Evolutionary conservation across 1,284 basidiomycete species (phyloP), one percentile per base, ranked within the genome.

Genomic region (Exsudoporus floridanus): DNA sequence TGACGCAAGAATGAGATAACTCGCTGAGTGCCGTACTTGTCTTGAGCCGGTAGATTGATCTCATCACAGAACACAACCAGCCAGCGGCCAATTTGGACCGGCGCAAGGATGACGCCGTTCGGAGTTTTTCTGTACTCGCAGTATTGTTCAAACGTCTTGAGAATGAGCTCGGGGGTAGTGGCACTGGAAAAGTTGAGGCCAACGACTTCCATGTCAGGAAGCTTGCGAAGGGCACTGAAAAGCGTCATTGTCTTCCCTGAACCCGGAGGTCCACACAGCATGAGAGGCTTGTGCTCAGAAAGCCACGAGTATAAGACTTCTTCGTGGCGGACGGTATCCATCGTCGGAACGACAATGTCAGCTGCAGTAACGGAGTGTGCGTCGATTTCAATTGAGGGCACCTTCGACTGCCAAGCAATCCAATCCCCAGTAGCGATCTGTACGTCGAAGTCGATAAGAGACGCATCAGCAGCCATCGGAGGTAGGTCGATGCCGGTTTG

Each of bases 201-300:
- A 53, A 98, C 95, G 43, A 99, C 94, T 68, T 99, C 97, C 87
- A 99, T 94, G 71, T 99, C 94, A 4, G 95, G 94, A 40, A 99
- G 81, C 72, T 99, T 99, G 52, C 97, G 88, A 31, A 99, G 82
- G 5, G 98, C 97, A 60, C 94, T 97, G 77, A 99, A 98, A n/a
- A 99, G 77, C 0, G 98, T 99, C 97, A 99, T 99, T 5, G 97
- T 99, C 78, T 99, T 99, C 36, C 97, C 97, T 23, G 96, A 98
- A 66, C 97, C 97, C 7, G 97, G 97, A 64, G 97, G 97, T 43
- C 97, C 97, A 70, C 97, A 99, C 21, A 99, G 82, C 85, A 99
- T 92, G 51, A 99, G 81, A 6, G 97, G 98, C 70, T 98, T 98
- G 76, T 99, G 96, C 70, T 99, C 98, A 0, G 94, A 95, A 3